Percentiles rank a stretch among this genome's conserved stretches.
phyloP scores from a whole-genome alignment of 441 rosid genomes.

The Dalechampia spathulata region DNA sequence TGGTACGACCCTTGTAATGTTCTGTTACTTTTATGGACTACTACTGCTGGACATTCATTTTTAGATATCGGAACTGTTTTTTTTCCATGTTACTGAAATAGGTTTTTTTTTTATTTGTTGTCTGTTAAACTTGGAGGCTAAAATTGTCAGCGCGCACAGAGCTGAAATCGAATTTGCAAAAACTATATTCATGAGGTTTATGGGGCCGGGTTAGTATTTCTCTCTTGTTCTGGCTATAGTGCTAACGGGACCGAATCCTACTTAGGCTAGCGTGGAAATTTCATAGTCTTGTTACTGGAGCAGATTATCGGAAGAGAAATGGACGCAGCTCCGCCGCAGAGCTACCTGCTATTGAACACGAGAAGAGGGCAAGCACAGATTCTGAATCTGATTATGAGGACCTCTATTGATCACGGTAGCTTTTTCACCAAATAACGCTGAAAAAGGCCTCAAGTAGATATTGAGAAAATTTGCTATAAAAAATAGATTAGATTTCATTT shows the following conservation, averaged over 20 bases:
- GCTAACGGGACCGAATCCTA: not conserved
- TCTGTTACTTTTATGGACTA: no score
- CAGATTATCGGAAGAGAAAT: slow-evolving; percentile 17
- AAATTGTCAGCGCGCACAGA: slow-evolving; percentile 40
- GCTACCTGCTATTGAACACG: slow-evolving; percentile 16
- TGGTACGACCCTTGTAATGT: slow-evolving; percentile 28
- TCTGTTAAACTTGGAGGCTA: slow-evolving; percentile 38
- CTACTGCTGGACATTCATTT: not conserved
- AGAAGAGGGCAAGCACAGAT: slow-evolving; percentile 3
- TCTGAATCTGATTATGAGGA: slow-evolving; percentile 11
- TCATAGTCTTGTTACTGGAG: not conserved
- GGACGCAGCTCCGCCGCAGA: slow-evolving; percentile 5
- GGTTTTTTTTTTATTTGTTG: not conserved
- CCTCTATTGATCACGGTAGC: no score
- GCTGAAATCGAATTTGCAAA: slow-evolving; percentile 44
- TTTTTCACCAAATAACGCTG: no score
- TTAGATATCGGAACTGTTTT: not conserved
- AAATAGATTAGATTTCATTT: no score
- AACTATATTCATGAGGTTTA: slow-evolving; percentile 30
- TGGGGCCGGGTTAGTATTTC: slow-evolving; percentile 40
- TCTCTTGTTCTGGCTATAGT: not conserved
- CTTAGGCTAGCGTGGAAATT: not conserved
- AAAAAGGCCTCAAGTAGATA: no score
- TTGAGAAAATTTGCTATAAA: no score
- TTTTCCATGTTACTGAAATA: not conserved